These are phyloP conservation scores for Thelonectria discophora DNA, from an alignment of 2,329 filamentous ascomycete species.

Conservation along the genomic window DNA sequence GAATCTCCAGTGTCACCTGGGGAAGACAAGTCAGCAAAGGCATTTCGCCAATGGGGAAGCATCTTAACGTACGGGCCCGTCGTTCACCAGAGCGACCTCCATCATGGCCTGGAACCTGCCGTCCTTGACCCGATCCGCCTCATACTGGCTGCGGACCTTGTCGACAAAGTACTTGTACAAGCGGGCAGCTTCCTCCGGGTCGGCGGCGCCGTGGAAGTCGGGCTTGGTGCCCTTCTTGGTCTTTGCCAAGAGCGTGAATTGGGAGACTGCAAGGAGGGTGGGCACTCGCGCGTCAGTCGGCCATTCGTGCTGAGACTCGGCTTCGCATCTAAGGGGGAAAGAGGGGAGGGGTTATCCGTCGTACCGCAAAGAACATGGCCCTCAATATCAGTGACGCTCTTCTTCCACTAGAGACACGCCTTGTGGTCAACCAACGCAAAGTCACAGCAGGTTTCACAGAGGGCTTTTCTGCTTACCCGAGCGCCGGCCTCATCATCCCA, in stretches of 20 bases:
- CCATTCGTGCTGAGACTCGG: not conserved
- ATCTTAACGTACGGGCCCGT: constrained; percentile 67
- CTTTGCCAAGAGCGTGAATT: constrained; percentile 92
- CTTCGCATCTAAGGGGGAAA: not conserved
- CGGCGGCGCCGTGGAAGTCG: constrained; percentile 89
- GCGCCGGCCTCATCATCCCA: constrained; percentile 85
- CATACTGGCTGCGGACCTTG: constrained; percentile 77
- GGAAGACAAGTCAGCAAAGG: constrained; percentile 4
- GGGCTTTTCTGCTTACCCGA: constrained; percentile 59
- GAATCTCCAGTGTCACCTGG: constrained; percentile 23
- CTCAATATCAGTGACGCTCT: constrained; percentile 83
- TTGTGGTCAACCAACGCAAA: constrained; percentile 24
- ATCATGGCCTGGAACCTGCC: constrained; percentile 99
- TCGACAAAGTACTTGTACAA: constrained; percentile 87
- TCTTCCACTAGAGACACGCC: constrained; percentile 76
- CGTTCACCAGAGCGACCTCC: constrained; percentile 93
- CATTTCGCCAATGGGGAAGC: not conserved
- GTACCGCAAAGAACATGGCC: constrained; percentile 95
- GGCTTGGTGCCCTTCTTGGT: constrained; percentile 98
- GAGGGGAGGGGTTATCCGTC: not conserved
- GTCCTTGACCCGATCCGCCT: constrained; percentile 81
- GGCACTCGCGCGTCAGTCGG: not conserved
- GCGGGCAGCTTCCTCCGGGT: constrained; percentile 77
- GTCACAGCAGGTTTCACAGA: constrained; percentile 6
- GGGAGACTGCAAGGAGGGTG: constrained; percentile 73